These are phyloP conservation scores for Yamadazyma buinensis DNA, from an alignment of 1,139 yeast species.

Conservation along the genomic window DNA sequence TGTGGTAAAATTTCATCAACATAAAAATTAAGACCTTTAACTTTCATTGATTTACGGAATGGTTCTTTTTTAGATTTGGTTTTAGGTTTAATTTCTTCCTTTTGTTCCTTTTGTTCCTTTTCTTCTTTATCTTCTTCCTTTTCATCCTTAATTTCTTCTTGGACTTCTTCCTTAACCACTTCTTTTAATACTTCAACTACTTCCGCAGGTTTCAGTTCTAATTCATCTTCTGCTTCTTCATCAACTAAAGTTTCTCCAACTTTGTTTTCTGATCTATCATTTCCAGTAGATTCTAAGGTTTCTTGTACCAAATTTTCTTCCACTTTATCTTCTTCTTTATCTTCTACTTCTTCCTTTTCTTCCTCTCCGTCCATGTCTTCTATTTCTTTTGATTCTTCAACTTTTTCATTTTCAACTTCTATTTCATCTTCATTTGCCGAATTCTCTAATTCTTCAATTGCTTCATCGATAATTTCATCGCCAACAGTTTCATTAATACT, in stretches of 20 bases:
- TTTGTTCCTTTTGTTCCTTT: not conserved
- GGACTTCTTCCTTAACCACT: not conserved
- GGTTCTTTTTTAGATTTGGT: not conserved
- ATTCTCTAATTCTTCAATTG: no score
- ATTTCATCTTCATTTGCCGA: no score
- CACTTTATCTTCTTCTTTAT: no score
- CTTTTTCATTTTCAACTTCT: no score
- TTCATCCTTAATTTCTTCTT: not conserved
- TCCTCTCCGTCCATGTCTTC: no score
- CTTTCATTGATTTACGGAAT: slow-evolving; percentile 1
- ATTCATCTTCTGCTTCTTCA: not conserved
- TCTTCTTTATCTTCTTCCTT: not conserved
- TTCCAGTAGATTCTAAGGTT: not conserved
- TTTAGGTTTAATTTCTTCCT: not conserved
- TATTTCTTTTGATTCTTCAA: no score
- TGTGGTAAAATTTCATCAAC: slow-evolving; percentile 17
- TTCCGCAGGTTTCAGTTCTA: no score
- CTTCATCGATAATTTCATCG: no score
- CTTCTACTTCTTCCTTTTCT: no score
- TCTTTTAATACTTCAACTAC: not conserved
- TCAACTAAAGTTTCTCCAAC: not conserved
- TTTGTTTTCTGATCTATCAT: no score
- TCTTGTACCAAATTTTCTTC: no score
- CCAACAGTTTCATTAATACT: no score
- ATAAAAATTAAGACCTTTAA: slow-evolving; percentile 21